A percentile compares a stretch with the other conserved stretches of the same genome.
Conservation (phyloP, 148 eudicot species). For the Tetragonia tetragonoides region DNA sequence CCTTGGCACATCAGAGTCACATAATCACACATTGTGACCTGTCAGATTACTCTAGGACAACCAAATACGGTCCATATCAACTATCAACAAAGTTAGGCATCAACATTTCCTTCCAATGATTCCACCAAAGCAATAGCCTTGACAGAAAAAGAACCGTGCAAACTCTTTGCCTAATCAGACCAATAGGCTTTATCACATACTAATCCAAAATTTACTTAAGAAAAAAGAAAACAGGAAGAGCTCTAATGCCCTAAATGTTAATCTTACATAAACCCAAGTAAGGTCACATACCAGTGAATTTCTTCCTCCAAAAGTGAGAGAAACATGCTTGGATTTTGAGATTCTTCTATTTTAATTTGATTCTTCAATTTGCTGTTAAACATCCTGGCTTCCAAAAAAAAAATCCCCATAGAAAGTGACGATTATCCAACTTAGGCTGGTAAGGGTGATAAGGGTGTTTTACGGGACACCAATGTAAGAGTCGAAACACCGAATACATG, state of each 20-base stretch:
- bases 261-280: background rate
- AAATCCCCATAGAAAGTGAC: conserved; percentile 3
- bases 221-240: background rate
- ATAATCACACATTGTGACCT: too few relatives aligned
- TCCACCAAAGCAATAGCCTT: conserved; percentile 69
- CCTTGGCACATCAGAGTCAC: too few relatives aligned
- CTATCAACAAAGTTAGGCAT: background rate
- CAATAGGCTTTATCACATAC: conserved; percentile 19
- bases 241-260: background rate
- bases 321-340: conserved; percentile 45
- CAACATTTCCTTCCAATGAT: conserved; percentile 88
- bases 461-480: too few relatives aligned
- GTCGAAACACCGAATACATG: too few relatives aligned
- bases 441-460: too few relatives aligned
- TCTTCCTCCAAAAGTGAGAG: conserved; percentile 72
- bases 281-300: conserved; percentile 54
- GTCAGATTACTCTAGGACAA: too few relatives aligned
- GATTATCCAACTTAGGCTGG: background rate
- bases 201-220: background rate
- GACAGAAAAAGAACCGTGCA: conserved; percentile 64
- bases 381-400: conserved; percentile 47
- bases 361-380: conserved; percentile 68
- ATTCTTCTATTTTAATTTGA: conserved; percentile 75
- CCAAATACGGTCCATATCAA: too few relatives aligned
- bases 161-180: conserved; percentile 63